Percentiles rank a stretch among this genome's conserved stretches.
These are phyloP conservation scores for Aspergillus ochraceus DNA, from an alignment of 2,329 filamentous ascomycete species.

Conservation along the genomic window DNA sequence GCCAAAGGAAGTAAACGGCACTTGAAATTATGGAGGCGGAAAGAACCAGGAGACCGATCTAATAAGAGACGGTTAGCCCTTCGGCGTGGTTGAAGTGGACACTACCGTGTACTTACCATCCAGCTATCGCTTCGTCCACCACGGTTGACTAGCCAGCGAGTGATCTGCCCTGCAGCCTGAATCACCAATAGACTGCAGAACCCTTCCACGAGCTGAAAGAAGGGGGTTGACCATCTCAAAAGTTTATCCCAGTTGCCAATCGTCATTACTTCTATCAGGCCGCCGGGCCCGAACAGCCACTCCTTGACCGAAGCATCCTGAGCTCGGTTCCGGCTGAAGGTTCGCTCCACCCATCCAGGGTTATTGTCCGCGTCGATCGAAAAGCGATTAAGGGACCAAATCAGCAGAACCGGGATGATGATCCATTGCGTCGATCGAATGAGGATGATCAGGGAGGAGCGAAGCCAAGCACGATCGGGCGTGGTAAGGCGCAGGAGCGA, in stretches of 20 bases:
- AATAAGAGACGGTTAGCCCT: conserved; percentile 19
- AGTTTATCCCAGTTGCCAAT: conserved; percentile 87
- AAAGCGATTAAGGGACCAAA: conserved; percentile 95
- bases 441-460: conserved; percentile 68
- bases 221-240: conserved; percentile 84
- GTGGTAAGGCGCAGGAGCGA: conserved; percentile 78
- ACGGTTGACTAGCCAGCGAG: conserved; percentile 89
- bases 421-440: conserved; percentile 81
- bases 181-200: conserved; percentile 97
- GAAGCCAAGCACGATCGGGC: conserved; percentile 72
- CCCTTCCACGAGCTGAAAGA: conserved; percentile 92
- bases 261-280: conserved; percentile 74
- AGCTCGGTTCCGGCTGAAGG: conserved; percentile 66
- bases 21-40: conserved; percentile 91
- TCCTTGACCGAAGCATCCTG: conserved; percentile 68
- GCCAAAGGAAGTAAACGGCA: conserved; percentile 94
- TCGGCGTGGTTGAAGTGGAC: neutral
- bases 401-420: conserved; percentile 79
- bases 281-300: conserved; percentile 86
- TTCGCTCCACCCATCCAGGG: conserved; percentile 77
- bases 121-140: conserved; percentile 87
- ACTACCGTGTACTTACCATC: conserved; percentile 66
- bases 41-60: conserved; percentile 85
- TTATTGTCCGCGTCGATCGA: conserved; percentile 75
- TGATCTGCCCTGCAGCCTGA: conserved; percentile 90